Conservation (phyloP, 225 moss, liverwort and hornwort species). For the Neckera pumila region DNA sequence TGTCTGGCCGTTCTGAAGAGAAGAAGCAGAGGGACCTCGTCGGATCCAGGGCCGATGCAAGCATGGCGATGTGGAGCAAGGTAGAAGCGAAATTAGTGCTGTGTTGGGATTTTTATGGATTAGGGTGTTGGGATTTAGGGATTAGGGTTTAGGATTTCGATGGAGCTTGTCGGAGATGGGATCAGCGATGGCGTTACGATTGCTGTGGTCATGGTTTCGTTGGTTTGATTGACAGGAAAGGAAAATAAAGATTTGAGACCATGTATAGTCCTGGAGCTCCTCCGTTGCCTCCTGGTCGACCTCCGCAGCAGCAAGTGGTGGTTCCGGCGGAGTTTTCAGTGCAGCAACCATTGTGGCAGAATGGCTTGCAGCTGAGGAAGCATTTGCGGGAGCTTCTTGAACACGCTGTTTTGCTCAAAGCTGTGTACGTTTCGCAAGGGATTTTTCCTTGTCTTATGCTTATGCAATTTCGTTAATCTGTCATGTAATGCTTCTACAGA, state of each 20-base stretch:
- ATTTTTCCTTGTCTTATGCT: background rate
- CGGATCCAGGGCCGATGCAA: background rate
- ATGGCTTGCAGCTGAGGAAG: conserved; percentile 24
- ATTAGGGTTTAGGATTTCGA: background rate
- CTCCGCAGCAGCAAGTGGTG: background rate
- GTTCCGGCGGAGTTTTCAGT: conserved; percentile 28
- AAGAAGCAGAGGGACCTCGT: background rate
- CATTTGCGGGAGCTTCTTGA: conserved; percentile 33
- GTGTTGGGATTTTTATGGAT: background rate
- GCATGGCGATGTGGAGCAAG: background rate
- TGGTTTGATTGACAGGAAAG: background rate
- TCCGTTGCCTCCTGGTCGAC: conserved; percentile 28
- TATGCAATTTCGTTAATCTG: background rate
- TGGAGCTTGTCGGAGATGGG: background rate
- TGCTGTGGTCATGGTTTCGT: background rate
- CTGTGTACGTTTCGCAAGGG: conserved; percentile 18
- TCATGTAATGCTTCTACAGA: background rate
- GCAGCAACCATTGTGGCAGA: conserved; percentile 35
- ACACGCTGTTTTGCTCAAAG: conserved; percentile 27
- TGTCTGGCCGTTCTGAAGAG: background rate
- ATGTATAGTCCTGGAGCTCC: conserved; percentile 25
- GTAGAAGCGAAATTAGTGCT: background rate
- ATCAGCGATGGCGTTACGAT: background rate
- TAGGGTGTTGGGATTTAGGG: background rate
- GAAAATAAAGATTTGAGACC: background rate